A percentile compares a stretch with the other conserved stretches of the same genome.
phyloP scores from a whole-genome alignment of 345 rosid species.

The Gossypium bickii region DNA sequence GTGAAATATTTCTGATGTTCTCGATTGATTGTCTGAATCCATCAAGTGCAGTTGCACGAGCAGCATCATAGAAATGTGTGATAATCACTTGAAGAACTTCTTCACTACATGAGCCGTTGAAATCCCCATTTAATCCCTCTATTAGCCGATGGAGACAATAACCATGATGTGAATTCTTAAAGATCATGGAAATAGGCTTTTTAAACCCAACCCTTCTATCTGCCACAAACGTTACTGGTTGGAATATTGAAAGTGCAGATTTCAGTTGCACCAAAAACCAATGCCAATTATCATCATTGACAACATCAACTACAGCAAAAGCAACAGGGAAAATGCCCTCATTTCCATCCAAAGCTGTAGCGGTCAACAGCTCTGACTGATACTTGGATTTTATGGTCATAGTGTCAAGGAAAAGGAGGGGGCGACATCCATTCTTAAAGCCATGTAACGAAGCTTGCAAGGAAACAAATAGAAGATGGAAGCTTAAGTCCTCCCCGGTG shows the following conservation, averaged over 20 bases:
- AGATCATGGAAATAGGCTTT: slow-evolving; percentile 33
- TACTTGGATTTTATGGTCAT: slow-evolving; percentile 40
- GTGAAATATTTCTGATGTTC: slow-evolving; percentile 41
- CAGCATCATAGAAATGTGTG: slow-evolving; percentile 36
- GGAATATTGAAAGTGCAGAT: slow-evolving; percentile 34
- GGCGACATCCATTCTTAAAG: slow-evolving; percentile 54
- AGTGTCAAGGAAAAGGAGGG: slow-evolving; percentile 51
- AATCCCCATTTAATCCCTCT: slow-evolving; percentile 30
- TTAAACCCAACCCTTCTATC: slow-evolving; percentile 38
- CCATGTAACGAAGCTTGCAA: slow-evolving; percentile 51
- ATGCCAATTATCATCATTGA: slow-evolving; percentile 48
- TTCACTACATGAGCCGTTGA: slow-evolving; percentile 23
- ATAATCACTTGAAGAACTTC: slow-evolving; percentile 32
- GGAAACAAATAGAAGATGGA: slow-evolving; percentile 49
- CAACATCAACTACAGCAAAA: slow-evolving; percentile 50
- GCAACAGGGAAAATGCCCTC: slow-evolving; percentile 52
- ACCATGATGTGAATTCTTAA: slow-evolving; percentile 44
- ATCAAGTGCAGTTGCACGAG: slow-evolving; percentile 37
- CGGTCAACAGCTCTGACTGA: slow-evolving; percentile 37
- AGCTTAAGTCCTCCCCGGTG: slow-evolving; percentile 37
- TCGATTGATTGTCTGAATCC: slow-evolving; percentile 34
- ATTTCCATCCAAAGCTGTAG: slow-evolving; percentile 55
- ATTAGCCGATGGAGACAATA: slow-evolving; percentile 35
- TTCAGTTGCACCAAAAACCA: slow-evolving; percentile 58
- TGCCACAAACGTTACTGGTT: slow-evolving; percentile 45